Base-by-base conservation (phyloP, 225 moss, liverwort and hornwort species). In the Pleurozium schreberi region DNA sequence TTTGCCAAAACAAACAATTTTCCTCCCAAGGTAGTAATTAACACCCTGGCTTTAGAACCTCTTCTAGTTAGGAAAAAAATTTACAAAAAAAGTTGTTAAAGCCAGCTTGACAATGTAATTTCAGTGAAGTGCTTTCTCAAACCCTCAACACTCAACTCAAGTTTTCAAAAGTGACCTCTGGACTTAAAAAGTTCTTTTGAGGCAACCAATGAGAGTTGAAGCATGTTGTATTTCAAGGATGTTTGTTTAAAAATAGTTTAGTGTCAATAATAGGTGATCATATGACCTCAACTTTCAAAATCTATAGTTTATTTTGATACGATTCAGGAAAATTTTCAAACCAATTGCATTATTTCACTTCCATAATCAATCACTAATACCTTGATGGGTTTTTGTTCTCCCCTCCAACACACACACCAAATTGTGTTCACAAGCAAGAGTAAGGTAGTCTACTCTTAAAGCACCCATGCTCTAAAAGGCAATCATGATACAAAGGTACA, bases 111-210 rank as follows among this genome's bases (percentile, higher is more conserved):
- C 42, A 30, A 58, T 28, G 2, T 12, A 59, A 42, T 80, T 59
- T 4, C 0, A 0, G 12, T 8, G 16, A 60, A 28, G 2, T 42
- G 3, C 20, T 58, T 42, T 20, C 13, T n/a, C 18, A 40, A 28
- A 55, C 6, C 13, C 4, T 8, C 36, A 14, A 34, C 9, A 0
- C 15, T 59, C 19, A 42, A 80, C 12, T 80, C 30, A 60, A 61
- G 14, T 43, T 61, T 81, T 30, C 40, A 42, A 59, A 30, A 80
- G 8, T 18, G 8, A 18, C 12, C 11, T 18, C 0, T 40, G 0
- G 12, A 2, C 4, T 11, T 40, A 3, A 43, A 18, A 43, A 21
- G 4, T 61, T 61, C 30, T 42, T n/a, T 43, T 13, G 14, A 60
- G 9, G 6, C 14, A 43, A 61, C 33, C 7, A 61, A 45, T 31